Evolutionary conservation across 2,329 filamentous ascomycete genomes (phyloP), one percentile per base, ranked within the genome.

Genomic region (Xylaria arbuscula): DNA sequence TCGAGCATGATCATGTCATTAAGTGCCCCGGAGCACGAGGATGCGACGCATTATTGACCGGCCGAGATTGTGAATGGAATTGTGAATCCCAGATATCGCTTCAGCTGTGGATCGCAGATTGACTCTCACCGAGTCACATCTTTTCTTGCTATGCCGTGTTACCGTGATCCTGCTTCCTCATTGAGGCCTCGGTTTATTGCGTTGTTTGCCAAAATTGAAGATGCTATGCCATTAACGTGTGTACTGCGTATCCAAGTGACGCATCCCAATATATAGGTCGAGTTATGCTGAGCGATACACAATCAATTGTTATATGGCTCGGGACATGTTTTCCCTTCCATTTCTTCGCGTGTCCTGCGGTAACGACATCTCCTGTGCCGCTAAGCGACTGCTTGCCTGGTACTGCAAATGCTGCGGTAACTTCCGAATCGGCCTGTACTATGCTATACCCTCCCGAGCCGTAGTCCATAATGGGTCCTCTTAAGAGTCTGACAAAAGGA

Each of bases 141-240:
- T 47, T 28, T 38, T 51, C 36, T 57, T 28, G 51, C 38, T 32
- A 58, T 67, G 45, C 28, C 45, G 64, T 70, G 64, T 55, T 22
- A 64, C 51, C 22, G 62, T 66, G 66, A 62, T n/a, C 66, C 58
- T 60, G 40, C 47, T 66, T 68, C 62, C 28, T 59, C 55, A 63
- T 58, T 66, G n/a, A 61, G 42, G 65, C 57, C 68, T 68, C 66
- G 61, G 68, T 54, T 70, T 55, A 45, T 61, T 17, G 40, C 51
- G 50, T 48, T 53, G 54, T 28, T 48, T 63, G 66, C 66, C 59
- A 66, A 68, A 66, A 45, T 60, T 42, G 58, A 47, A 24, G 19
- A 51, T 63, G 15, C 19, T 36, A 50, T 64, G 34, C 56, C 32
- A 64, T 51, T 47, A 54, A 59, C 13, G n/a, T 55, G 36, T 19